Base-by-base conservation (phyloP, 2,329 filamentous ascomycete genomes). In the Passalora sequoiae region DNA sequence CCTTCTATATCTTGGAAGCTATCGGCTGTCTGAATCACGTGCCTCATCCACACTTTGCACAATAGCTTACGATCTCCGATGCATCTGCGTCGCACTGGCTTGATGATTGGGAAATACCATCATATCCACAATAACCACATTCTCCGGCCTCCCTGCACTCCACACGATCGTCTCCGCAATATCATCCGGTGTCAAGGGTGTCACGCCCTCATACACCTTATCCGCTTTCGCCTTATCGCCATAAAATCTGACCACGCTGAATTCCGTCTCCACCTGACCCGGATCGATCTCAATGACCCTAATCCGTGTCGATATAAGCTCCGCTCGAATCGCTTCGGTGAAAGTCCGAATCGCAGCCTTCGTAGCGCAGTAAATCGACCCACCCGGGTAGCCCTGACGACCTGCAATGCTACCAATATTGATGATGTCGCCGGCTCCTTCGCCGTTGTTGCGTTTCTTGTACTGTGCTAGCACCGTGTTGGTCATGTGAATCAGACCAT, bases 371-470 rank as follows among this genome's bases (percentile, higher is more conserved):
- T 96, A 96, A 62, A 95, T 94, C 63, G 82, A 81, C 20, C 89
- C 89, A 38, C 88, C 87, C 1, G 80, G 73, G 65, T 95, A 96
- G 8, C 86, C 77, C 57, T 94, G 89, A 32, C 89, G 78, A 21
- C 88, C 89, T n/a, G 89, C 89, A 61, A 95, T 89, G 55, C 83
- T 89, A 49, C 89, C 89, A 60, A 96, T 81, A 63, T 96, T 97
- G 71, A 98, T 94, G 64, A 98, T 89, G 64, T 97, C 92, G 57
- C 91, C 91, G 31, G 77, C 73, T 44, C 89, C 89, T 44, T 91
- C 76, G 31, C 53, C 53, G 36, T 59, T 56, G 16, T 68, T 49
- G 53, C 72, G 61, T 57, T 78, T 73, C 67, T 88, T 84, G 75
- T 89, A 94, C 63, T 89, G 81, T 40, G 86, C 81, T 13, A 97